phyloP scores from a whole-genome alignment of 73 alveolate species.

The Blepharisma japonicum region DNA sequence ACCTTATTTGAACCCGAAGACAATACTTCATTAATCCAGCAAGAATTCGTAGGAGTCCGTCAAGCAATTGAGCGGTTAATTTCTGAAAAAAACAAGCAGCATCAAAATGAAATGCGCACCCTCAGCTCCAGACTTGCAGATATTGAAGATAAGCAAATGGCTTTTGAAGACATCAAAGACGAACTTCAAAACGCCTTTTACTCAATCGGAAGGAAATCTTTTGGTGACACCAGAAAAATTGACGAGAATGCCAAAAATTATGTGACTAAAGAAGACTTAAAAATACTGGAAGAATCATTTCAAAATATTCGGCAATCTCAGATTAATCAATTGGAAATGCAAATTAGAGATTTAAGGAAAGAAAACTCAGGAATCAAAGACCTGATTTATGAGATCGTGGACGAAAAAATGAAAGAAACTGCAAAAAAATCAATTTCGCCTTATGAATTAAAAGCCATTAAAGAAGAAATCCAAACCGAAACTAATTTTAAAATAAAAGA shows the following conservation, averaged over 20 bases:
- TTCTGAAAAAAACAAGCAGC: background rate
- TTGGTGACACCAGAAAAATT: background rate
- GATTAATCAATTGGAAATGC: too few relatives aligned
- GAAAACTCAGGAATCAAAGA: too few relatives aligned
- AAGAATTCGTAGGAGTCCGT: background rate
- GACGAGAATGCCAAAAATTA: background rate
- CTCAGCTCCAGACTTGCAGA: background rate
- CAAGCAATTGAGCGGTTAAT: background rate
- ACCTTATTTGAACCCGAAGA: background rate
- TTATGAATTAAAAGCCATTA: too few relatives aligned
- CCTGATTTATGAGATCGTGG: too few relatives aligned
- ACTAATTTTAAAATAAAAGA: too few relatives aligned
- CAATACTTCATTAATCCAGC: background rate
- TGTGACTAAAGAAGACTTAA: slow-evolving; percentile 15
- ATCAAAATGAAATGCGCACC: background rate
- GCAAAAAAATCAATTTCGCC: too few relatives aligned
- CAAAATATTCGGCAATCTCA: background rate
- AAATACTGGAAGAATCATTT: background rate
- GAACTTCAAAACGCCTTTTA: background rate
- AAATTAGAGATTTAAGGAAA: too few relatives aligned
- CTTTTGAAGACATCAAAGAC: background rate
- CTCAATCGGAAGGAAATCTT: background rate
- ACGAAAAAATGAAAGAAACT: too few relatives aligned
- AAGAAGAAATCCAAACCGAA: too few relatives aligned
- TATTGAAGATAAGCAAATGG: background rate